Conservation (phyloP, 371 early-diverging fungal genomes). For the Capillidium heterosporum region DNA sequence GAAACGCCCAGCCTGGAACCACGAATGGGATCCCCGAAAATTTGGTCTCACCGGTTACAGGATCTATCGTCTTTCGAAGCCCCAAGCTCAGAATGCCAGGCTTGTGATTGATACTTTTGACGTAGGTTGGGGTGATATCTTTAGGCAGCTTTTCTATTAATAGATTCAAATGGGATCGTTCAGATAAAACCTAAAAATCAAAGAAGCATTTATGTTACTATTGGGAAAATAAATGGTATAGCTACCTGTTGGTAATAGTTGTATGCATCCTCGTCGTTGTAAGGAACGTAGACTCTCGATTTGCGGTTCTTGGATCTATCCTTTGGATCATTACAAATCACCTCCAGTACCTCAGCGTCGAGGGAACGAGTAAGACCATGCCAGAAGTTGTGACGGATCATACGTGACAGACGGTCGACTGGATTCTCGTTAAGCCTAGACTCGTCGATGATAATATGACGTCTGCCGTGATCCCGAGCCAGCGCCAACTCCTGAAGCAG, state of each 20-base stretch:
- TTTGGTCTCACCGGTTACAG: constrained; percentile 22
- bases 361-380: constrained; percentile 83
- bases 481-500: constrained; percentile 86
- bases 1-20: constrained; percentile 94
- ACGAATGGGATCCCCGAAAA: constrained; percentile 76
- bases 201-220: no score
- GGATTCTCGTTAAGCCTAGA: constrained; percentile 84
- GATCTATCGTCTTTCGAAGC: constrained; percentile 35
- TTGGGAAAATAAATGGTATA: constrained; percentile 6
- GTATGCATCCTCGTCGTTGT: constrained; percentile 48
- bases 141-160: constrained; percentile 68
- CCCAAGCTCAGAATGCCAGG: constrained; percentile 84
- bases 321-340: constrained; percentile 87
- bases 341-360: constrained; percentile 76
- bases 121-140: constrained; percentile 75
- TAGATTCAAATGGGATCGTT: constrained; percentile 51
- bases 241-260: constrained; percentile 62
- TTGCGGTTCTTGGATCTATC: constrained; percentile 54
- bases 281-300: constrained; percentile 83
- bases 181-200: background rate
- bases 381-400: constrained; percentile 88
- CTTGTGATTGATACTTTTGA: constrained; percentile 67
- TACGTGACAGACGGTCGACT: constrained; percentile 68
- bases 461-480: constrained; percentile 71
- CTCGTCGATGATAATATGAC: constrained; percentile 71